phyloP scores from a whole-genome alignment of 2,329 filamentous ascomycete species.

The Xenoacremonium recifei region DNA sequence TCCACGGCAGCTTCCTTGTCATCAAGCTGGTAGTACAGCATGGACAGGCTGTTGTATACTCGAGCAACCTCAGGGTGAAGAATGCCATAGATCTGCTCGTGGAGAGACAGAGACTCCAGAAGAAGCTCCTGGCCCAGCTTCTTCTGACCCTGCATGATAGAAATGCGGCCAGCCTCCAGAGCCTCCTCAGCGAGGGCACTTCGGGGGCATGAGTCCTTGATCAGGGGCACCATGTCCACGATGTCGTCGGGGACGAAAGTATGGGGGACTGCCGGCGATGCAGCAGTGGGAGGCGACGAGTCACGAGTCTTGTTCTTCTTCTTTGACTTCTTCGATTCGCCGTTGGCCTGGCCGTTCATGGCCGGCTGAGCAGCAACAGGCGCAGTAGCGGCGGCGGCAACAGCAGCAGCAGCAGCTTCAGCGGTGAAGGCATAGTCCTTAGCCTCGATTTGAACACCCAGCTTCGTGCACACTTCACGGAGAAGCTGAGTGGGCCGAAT shows the following conservation, averaged over 20 bases:
- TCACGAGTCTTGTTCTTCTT: slow-evolving; percentile 62
- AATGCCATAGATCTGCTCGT: slow-evolving; percentile 98
- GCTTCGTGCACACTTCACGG: slow-evolving; percentile 83
- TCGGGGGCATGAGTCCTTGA: slow-evolving; percentile 91
- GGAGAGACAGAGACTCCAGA: slow-evolving; percentile 90
- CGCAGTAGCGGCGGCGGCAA: slow-evolving; percentile 23
- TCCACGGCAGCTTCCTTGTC: slow-evolving; percentile 96
- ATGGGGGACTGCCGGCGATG: slow-evolving; percentile 39
- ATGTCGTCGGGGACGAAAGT: slow-evolving; percentile 80
- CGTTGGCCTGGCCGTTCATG: slow-evolving; percentile 41
- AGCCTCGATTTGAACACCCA: slow-evolving; percentile 83
- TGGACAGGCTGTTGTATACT: slow-evolving; percentile 91
- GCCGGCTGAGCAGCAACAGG: slow-evolving; percentile 27
- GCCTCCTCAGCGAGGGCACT: slow-evolving; percentile 93
- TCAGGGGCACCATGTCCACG: slow-evolving; percentile 86
- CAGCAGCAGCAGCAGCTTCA: slow-evolving; percentile 26
- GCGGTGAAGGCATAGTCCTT: slow-evolving; percentile 50
- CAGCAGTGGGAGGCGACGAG: slow-evolving; percentile 46
- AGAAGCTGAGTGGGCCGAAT: slow-evolving; percentile 80
- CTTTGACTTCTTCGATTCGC: slow-evolving; percentile 56
- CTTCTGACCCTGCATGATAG: slow-evolving; percentile 91
- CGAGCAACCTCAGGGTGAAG: slow-evolving; percentile 94
- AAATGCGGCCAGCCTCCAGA: slow-evolving; percentile 91
- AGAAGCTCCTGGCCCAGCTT: slow-evolving; percentile 94
- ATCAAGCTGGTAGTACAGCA: slow-evolving; percentile 95